These are phyloP conservation scores for Extremus antarcticus DNA, from an alignment of 495 filamentous ascomycete species.

Conservation along the genomic window DNA sequence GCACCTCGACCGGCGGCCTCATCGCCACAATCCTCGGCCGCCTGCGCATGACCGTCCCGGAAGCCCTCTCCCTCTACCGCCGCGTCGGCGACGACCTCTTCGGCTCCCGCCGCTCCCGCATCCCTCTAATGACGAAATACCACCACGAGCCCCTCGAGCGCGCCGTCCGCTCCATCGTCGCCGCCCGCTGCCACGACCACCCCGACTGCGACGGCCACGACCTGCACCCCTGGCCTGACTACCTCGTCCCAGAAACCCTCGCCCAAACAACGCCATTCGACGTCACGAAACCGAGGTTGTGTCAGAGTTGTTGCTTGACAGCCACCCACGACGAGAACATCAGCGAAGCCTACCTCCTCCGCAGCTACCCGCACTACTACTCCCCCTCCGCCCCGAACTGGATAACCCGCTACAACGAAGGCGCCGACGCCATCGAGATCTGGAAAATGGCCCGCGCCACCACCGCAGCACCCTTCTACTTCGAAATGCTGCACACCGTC, in stretches of 20 bases:
- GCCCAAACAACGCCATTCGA: conserved; percentile 3
- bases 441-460: conserved; percentile 45
- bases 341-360: conserved; percentile 33
- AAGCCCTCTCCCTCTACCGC: conserved; percentile 40
- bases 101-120: conserved; percentile 26
- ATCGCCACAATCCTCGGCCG: conserved; percentile 46
- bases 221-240: conserved; percentile 29
- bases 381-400: conserved; percentile 25
- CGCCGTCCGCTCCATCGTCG: conserved; percentile 34
- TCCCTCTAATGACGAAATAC: conserved; percentile 36
- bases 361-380: conserved; percentile 33
- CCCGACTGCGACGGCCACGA: conserved; percentile 26
- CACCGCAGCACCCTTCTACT: conserved; percentile 42
- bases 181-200: conserved; percentile 27
- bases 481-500: conserved; percentile 34
- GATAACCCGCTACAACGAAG: conserved; percentile 34
- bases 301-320: conserved; percentile 31
- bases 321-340: conserved; percentile 32
- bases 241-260: conserved; percentile 9
- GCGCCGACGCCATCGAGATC: conserved; percentile 33
- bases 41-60: conserved; percentile 41
- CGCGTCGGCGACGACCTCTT: conserved; percentile 38
- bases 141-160: conserved; percentile 32
- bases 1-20: conserved; percentile 36
- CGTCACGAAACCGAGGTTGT: conserved; percentile 13